phyloP scores from a whole-genome alignment of 2,329 filamentous ascomycete genomes.

The Aspergillus sclerotialis region DNA sequence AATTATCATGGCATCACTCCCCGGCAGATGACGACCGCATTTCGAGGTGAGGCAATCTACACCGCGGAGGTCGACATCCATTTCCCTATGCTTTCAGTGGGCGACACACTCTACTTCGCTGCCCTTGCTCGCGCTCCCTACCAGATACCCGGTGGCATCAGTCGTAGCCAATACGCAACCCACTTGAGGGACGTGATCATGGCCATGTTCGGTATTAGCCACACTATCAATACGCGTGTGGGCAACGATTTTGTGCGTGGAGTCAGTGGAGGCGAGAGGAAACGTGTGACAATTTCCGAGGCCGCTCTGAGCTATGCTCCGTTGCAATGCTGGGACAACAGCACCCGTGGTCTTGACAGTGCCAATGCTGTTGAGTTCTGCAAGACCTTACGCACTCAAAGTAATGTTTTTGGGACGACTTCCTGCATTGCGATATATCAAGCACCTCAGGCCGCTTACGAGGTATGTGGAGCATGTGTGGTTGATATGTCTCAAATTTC shows the following conservation, averaged over 20 bases:
- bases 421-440: constrained; percentile 47
- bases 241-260: constrained; percentile 48
- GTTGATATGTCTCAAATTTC: too few species aligned
- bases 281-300: constrained; percentile 52
- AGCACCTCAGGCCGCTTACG: constrained; percentile 31
- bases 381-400: constrained; percentile 36
- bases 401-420: constrained; percentile 37
- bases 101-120: not conserved
- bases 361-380: constrained; percentile 48
- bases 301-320: constrained; percentile 34
- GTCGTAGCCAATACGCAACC: constrained; percentile 23
- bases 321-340: constrained; percentile 33
- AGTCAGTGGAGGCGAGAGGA: constrained; percentile 51
- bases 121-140: not conserved
- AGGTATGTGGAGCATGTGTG: too few species aligned
- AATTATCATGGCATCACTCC: not conserved
- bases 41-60: not conserved
- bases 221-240: constrained; percentile 41
- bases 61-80: constrained; percentile 1
- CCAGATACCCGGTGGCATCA: not conserved
- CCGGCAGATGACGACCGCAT: not conserved
- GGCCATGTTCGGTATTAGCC: constrained; percentile 23
- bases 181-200: constrained; percentile 35
- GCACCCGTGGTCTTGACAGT: constrained; percentile 39
- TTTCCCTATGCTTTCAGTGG: not conserved